phyloP scores from a whole-genome alignment of 768 basidiomycete genomes.

The Agrocybe praecox region DNA sequence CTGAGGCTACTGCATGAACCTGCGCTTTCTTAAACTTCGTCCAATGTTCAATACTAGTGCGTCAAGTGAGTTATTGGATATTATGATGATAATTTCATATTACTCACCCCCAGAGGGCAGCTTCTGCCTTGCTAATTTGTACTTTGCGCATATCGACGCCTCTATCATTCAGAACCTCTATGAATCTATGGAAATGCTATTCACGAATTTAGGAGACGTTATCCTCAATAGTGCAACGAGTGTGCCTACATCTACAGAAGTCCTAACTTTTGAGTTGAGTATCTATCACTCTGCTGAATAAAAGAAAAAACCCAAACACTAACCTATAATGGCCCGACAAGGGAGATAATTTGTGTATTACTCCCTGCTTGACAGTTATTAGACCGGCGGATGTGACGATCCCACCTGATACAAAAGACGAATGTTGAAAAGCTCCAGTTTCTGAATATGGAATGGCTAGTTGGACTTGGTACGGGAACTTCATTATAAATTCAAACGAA shows the following conservation, averaged over 20 bases:
- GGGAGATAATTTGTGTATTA: constrained; percentile 62
- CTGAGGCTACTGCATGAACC: constrained; percentile 24
- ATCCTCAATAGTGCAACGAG: background rate
- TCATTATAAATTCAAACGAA: constrained; percentile 10
- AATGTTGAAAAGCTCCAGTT: constrained; percentile 68
- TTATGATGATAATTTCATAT: background rate
- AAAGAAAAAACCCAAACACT: background rate
- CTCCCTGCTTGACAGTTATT: constrained; percentile 63
- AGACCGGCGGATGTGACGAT: constrained; percentile 67
- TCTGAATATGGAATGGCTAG: constrained; percentile 21
- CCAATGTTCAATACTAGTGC: constrained; percentile 47
- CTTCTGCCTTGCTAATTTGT: constrained; percentile 61
- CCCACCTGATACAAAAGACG: constrained; percentile 59
- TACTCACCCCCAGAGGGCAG: constrained; percentile 55
- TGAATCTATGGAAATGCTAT: constrained; percentile 63
- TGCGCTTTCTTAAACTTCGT: constrained; percentile 45
- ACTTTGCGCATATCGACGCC: constrained; percentile 64
- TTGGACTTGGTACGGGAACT: background rate
- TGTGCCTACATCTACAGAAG: constrained; percentile 49
- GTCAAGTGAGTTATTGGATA: background rate
- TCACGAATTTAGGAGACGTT: background rate
- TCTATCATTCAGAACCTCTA: constrained; percentile 49
- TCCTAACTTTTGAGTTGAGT: constrained; percentile 31
- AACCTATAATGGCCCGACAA: constrained; percentile 69
- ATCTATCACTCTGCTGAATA: background rate